Base-by-base conservation (phyloP, 306 rosid species). In the Glycine latifolia region DNA sequence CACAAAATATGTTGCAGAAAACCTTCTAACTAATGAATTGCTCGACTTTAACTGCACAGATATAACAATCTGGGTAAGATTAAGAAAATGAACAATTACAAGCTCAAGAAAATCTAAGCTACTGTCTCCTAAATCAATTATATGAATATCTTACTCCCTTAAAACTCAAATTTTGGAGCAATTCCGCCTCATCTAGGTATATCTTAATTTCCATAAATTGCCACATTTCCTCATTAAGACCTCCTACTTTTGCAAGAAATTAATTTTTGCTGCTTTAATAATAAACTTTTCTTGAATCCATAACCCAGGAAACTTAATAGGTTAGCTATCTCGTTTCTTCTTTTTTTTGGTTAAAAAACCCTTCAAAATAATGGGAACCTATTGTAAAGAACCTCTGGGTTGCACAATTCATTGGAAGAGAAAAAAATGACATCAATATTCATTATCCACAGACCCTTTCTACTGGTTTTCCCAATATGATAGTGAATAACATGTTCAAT, bases 1-100 rank as follows among this genome's bases (percentile, higher is more conserved):
- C 76, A 89, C 84, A 55, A 81, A 67, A 74, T 79, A 89, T 65
- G 79, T 82, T 60, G 91, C 66, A 15, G 90, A 89, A 79, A 84
- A 82, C 87, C 86, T 91, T 86, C 82, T 75, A 65, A 77, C 55
- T 35, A 73, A 52, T 20, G 92, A 84, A 54, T 86, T 76, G 61
- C 76, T 87, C 47, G 78, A 78, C 73, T 77, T 67, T 49, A 52
- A 74, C 89, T 90, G 87, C 74, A 46, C 33, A 86, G 55, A 75
- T 12, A 75, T 12, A 35, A 73, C 8, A 74, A 52, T 54, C 20
- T 55, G 65, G 35, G 33, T 49, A 16, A 80, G 10, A 61, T 15
- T 58, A 16, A 60, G 12, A 12, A 65, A 13, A 3, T 12, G 2
- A 15, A 2, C 17, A 2, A 65, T 56, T 10, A 33, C 33, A 66